Evolutionary conservation across 1,139 yeast species (phyloP), one percentile per base, ranked within the genome.

Genomic region (Yamadazyma trypodendri): DNA sequence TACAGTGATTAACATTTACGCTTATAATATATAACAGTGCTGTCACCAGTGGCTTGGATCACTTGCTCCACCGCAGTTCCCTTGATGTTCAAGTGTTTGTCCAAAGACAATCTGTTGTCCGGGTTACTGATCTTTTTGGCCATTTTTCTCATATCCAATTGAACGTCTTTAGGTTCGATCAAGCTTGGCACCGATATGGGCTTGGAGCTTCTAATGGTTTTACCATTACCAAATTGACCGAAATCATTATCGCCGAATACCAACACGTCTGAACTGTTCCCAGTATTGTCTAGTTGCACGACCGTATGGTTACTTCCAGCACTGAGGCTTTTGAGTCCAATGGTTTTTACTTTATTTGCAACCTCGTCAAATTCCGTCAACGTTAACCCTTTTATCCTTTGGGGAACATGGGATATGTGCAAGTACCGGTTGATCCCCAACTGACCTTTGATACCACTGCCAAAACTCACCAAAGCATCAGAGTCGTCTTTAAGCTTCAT

Each of bases 181-280:
- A 84, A 56, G 27, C 72, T 65, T 3, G 87, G 87, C 31, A 79
- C 54, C 11, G 63, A 58, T 0, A 56, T 40, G 1, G 96, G 95
- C 47, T 69, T 72, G 24, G 81, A 65, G 12, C 72, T 60, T 55
- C 83, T 82, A 42, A 74, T 72, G 27, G 72, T 66, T 53, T 82
- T 84, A 16, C 96, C 95, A 52, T 81, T 88, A 14, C 95, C 97
- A 35, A 86, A 71, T 61, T 90, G 96, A 16, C 94, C 95, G 48
- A 49, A 67, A 50, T 81, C 84, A 56, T 89, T 90, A 32, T 81
- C 83, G 14, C 98, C 98, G 86, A 95, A 87, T 3, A 70, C 75
- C 32, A 84, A 58, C 15, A 88, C 84, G 52, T 85, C 92, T 32
- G 72, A 72, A 37, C 38, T 21, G 2, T 45, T 28, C 1, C 74